phyloP scores from a whole-genome alignment of 768 basidiomycete species.

The Lactarius sp. region DNA sequence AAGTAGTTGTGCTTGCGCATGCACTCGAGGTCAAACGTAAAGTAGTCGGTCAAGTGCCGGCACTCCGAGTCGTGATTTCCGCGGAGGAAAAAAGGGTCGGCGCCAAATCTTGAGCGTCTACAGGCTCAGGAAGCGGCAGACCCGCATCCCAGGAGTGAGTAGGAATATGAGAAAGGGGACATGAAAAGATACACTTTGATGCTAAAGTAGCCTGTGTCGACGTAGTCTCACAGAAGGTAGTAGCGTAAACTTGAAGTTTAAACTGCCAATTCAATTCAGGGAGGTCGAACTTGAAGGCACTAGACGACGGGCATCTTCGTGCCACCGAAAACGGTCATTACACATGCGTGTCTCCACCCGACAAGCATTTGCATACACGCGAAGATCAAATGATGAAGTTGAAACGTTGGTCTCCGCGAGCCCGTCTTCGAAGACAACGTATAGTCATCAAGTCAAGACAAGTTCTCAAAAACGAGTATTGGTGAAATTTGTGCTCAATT shows the following conservation, averaged over 20 bases:
- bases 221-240: slow-evolving; percentile 71
- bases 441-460: no score
- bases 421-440: no score
- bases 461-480: no score
- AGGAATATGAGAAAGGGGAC: neutral
- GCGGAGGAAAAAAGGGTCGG: slow-evolving; percentile 91
- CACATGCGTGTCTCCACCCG: no score
- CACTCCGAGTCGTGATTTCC: slow-evolving; percentile 99
- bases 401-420: no score
- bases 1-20: slow-evolving; percentile 91
- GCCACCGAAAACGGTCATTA: no score
- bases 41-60: slow-evolving; percentile 96
- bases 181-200: slow-evolving; percentile 47
- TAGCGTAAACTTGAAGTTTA: slow-evolving; percentile 37
- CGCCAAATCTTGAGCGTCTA: slow-evolving; percentile 99
- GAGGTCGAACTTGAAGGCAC: no score
- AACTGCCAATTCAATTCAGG: no score
- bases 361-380: no score
- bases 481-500: no score
- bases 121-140: slow-evolving; percentile 77
- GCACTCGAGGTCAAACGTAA: slow-evolving; percentile 98
- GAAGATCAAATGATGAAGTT: no score
- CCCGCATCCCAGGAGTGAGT: slow-evolving; percentile 14
- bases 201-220: slow-evolving; percentile 72
- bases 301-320: no score